phyloP scores from a whole-genome alignment of 2,329 filamentous ascomycete genomes.

The Pseudocercospora fuligena region DNA sequence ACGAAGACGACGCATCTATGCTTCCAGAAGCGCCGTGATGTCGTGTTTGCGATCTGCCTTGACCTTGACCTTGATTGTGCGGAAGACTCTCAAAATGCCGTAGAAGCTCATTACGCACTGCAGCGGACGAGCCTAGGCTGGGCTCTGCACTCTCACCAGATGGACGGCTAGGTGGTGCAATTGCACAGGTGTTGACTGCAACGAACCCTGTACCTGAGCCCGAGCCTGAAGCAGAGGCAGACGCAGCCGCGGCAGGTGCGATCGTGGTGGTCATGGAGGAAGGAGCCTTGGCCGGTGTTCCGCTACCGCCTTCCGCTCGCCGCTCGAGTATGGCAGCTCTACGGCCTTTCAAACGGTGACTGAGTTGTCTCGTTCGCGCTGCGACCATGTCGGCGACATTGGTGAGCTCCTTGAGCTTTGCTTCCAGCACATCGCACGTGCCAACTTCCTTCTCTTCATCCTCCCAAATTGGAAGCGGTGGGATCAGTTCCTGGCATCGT shows the following conservation, averaged over 20 bases:
- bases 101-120: constrained; percentile 63
- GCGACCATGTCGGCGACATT: constrained; percentile 77
- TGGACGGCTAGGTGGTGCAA: constrained; percentile 32
- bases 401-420: constrained; percentile 75
- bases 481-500: constrained; percentile 79
- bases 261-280: constrained; percentile 39
- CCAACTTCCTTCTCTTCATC: constrained; percentile 85
- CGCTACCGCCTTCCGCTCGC: constrained; percentile 51
- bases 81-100: constrained; percentile 66
- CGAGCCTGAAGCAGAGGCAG: constrained; percentile 57
- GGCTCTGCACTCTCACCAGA: constrained; percentile 40
- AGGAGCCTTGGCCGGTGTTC: constrained; percentile 42
- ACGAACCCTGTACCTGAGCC: constrained; percentile 56
- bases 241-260: constrained; percentile 30
- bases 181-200: constrained; percentile 57
- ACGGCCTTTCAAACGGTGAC: constrained; percentile 77
- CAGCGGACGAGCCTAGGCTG: constrained; percentile 52
- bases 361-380: constrained; percentile 75
- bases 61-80: constrained; percentile 52
- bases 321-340: constrained; percentile 73
- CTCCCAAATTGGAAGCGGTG: constrained; percentile 79
- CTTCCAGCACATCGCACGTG: constrained; percentile 82
- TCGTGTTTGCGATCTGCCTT: constrained; percentile 31
- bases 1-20: constrained; percentile 14
- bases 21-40: constrained; percentile 29